Percentiles rank a stretch among this genome's conserved stretches.
phyloP scores from a whole-genome alignment of 2,329 filamentous ascomycete species.

The Sordariomycetes sp. region DNA sequence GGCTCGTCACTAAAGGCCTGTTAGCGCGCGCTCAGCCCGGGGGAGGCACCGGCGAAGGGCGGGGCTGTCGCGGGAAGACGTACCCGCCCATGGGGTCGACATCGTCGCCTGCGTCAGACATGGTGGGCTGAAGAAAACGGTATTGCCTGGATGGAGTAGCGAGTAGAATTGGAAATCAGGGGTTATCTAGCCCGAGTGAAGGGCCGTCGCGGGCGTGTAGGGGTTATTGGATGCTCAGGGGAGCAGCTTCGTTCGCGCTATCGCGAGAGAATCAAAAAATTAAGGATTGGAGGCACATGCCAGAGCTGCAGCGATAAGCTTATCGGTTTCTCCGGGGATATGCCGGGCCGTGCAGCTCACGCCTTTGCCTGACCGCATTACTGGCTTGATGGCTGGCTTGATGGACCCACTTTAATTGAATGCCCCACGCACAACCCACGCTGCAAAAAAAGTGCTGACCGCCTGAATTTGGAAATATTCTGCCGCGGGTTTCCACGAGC shows the following conservation, averaged over 20 bases:
- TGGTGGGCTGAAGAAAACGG: constrained; percentile 20
- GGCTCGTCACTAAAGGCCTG: constrained; percentile 48
- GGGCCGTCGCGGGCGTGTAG: neutral
- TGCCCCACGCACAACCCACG: neutral
- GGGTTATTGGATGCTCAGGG: neutral
- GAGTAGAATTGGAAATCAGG: neutral
- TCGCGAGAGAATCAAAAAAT: constrained; percentile 4
- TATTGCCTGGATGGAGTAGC: neutral
- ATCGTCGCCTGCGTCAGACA: constrained; percentile 68
- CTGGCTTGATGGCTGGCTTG: neutral
- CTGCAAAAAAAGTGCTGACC: constrained; percentile 1
- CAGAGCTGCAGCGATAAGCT: constrained; percentile 3
- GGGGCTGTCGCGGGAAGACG: constrained; percentile 16
- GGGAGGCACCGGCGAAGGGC: neutral
- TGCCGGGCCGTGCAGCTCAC: neutral
- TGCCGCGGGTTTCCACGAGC: neutral
- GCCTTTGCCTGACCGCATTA: neutral
- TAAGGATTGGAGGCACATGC: neutral
- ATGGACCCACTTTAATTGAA: neutral
- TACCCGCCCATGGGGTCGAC: constrained; percentile 48
- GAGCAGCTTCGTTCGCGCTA: neutral
- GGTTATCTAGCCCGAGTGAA: neutral
- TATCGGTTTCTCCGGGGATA: constrained; percentile 6
- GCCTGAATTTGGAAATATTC: constrained; percentile 2
- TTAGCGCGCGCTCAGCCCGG: constrained; percentile 8